A percentile compares a stretch with the other conserved stretches of the same genome.
These are phyloP conservation scores for Orbilia oligospora DNA, from an alignment of 2,329 filamentous ascomycete genomes.

Conservation along the genomic window DNA sequence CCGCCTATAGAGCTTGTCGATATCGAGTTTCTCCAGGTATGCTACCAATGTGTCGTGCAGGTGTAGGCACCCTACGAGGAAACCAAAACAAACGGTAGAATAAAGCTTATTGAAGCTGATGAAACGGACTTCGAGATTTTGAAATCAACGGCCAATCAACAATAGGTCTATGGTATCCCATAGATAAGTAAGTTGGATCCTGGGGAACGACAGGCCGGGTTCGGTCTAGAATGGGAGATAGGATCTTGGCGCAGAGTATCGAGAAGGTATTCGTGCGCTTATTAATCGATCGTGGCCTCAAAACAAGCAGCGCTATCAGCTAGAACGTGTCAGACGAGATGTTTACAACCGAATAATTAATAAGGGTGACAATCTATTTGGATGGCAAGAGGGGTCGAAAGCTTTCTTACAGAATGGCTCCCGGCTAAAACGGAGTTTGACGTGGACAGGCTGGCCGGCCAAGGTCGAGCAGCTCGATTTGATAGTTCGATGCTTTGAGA, in stretches of 20 bases:
- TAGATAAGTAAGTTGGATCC: constrained; percentile 18
- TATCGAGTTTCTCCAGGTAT: neutral
- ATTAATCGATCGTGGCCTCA: constrained; percentile 33
- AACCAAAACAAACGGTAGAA: too few relatives aligned
- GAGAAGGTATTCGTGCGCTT: constrained; percentile 28
- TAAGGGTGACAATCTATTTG: too few relatives aligned
- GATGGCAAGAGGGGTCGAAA: neutral
- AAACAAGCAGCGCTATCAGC: constrained; percentile 33
- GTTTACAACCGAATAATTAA: too few relatives aligned
- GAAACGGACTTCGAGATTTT: too few relatives aligned
- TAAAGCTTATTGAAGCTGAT: too few relatives aligned
- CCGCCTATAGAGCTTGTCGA: constrained; percentile 5
- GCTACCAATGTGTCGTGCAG: constrained; percentile 3
- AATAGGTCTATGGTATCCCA: constrained; percentile 16
- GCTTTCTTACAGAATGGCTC: neutral
- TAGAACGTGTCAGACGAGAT: constrained; percentile 25
- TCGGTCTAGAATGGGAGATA: constrained; percentile 24
- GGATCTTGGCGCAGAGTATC: constrained; percentile 45
- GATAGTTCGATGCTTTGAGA: constrained; percentile 31
- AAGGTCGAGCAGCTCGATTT: constrained; percentile 15
- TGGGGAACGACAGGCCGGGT: constrained; percentile 4
- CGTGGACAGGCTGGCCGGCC: constrained; percentile 29
- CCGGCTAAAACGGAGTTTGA: constrained; percentile 57
- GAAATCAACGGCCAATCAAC: too few relatives aligned
- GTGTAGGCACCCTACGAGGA: neutral